Evolutionary conservation across 2,329 filamentous ascomycete species (phyloP).

Genomic region (Talaromyces sp.): DNA sequence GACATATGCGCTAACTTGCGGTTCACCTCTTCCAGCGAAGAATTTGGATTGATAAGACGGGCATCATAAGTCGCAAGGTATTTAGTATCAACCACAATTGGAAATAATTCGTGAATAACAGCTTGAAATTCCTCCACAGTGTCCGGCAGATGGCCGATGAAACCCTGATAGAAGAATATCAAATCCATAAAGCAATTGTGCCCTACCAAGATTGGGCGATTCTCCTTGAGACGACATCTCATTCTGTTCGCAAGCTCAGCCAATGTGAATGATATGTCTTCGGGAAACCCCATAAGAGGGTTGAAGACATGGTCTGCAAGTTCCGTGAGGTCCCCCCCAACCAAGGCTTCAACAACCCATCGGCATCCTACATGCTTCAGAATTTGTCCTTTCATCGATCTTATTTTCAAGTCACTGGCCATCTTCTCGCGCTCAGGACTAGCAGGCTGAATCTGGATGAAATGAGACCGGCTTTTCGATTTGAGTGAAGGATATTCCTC

Average conservation of each 20-base stretch:
- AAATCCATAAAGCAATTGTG: constrained; percentile 67
- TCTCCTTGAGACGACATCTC: constrained; percentile 47
- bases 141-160: constrained; percentile 61
- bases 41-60: constrained; percentile 52
- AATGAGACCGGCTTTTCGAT: constrained; percentile 40
- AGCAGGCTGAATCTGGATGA: constrained; percentile 45
- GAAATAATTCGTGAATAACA: constrained; percentile 57
- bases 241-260: constrained; percentile 35
- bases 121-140: constrained; percentile 57
- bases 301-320: constrained; percentile 39
- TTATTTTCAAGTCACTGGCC: constrained; percentile 32
- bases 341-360: constrained; percentile 52
- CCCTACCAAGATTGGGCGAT: constrained; percentile 58
- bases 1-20: constrained; percentile 26
- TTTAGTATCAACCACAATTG: constrained; percentile 64
- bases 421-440: constrained; percentile 40
- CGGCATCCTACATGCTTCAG: constrained; percentile 46
- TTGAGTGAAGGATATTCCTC: constrained; percentile 56
- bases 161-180: constrained; percentile 63
- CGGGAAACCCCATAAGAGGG: constrained; percentile 21
- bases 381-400: constrained; percentile 30
- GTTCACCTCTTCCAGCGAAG: constrained; percentile 36
- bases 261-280: constrained; percentile 23
- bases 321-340: constrained; percentile 44
- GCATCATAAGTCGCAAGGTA: constrained; percentile 63